phyloP scores from a whole-genome alignment of 2,329 filamentous ascomycete genomes.

The Chalaropsis thielavioides region DNA sequence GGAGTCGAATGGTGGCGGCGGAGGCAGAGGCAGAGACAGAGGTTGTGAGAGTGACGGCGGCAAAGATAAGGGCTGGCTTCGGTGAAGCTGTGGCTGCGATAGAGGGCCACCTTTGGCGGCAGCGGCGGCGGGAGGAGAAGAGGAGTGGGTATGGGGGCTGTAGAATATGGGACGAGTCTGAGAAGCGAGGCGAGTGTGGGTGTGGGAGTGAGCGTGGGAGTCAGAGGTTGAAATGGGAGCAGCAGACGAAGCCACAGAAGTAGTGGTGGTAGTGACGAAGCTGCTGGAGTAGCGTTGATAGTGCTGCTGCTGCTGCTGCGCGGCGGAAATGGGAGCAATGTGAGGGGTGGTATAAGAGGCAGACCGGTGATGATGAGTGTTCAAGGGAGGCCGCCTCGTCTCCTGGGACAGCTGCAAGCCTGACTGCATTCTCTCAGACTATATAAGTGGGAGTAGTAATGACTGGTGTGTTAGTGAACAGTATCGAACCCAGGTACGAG shows the following conservation, averaged over 20 bases:
- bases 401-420: conserved; percentile 11
- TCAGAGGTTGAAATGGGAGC: conserved; percentile 1
- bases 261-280: not conserved
- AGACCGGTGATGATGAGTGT: conserved; percentile 2
- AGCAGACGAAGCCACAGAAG: not conserved
- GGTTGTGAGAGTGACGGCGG: not conserved
- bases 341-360: conserved; percentile 3
- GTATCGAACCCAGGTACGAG: not conserved
- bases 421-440: conserved; percentile 9
- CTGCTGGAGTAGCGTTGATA: not conserved
- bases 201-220: not conserved
- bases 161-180: not conserved
- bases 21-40: not conserved
- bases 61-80: not conserved
- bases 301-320: not conserved
- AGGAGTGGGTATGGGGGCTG: too few relatives aligned
- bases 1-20: not conserved
- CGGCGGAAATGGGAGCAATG: not conserved
- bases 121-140: not conserved
- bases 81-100: not conserved
- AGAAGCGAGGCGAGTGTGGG: not conserved
- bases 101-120: not conserved
- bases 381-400: conserved; percentile 7
- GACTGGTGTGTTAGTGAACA: conserved; percentile 3
- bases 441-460: conserved; percentile 1